phyloP scores from a whole-genome alignment of 768 basidiomycete genomes.

The Mycena vitilis region DNA sequence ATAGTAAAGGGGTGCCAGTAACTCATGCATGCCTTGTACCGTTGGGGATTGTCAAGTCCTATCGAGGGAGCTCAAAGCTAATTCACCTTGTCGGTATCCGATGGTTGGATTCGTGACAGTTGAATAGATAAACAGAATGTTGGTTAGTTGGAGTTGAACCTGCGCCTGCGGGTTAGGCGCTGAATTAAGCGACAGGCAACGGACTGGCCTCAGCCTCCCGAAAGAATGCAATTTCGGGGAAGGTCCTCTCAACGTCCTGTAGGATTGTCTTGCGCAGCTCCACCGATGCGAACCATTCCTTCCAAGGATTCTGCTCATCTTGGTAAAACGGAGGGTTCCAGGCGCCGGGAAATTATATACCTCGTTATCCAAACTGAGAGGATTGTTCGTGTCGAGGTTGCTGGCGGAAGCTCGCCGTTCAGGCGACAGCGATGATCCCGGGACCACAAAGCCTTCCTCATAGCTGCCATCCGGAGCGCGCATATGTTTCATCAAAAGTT shows the following conservation, averaged over 20 bases:
- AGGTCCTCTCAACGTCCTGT: constrained; percentile 98
- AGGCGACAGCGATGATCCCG: constrained; percentile 57
- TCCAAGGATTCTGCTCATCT: constrained; percentile 87
- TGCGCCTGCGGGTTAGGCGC: not conserved
- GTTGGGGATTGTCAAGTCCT: constrained; percentile 18
- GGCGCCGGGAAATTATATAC: constrained; percentile 46
- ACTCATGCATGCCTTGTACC: constrained; percentile 90
- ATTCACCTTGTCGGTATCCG: constrained; percentile 86
- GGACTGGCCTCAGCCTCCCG: constrained; percentile 62
- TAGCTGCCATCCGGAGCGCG: constrained; percentile 89
- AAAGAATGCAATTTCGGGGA: constrained; percentile 97
- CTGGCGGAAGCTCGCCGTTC: constrained; percentile 44
- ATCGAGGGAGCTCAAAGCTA: not conserved
- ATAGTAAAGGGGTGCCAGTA: constrained; percentile 89
- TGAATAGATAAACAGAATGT: constrained; percentile 89
- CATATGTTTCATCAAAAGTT: constrained; percentile 74
- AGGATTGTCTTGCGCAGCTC: constrained; percentile 90
- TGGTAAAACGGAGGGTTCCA: constrained; percentile 10
- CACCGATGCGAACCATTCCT: constrained; percentile 89
- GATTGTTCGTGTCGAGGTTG: constrained; percentile 81
- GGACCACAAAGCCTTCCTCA: constrained; percentile 71
- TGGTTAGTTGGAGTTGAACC: constrained; percentile 82
- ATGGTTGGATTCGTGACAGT: constrained; percentile 77
- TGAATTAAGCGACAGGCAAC: not conserved
- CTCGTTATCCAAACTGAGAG: constrained; percentile 82